Evolutionary conservation across 1,284 basidiomycete genomes (phyloP).

Genomic region (Leccinum huronense): DNA sequence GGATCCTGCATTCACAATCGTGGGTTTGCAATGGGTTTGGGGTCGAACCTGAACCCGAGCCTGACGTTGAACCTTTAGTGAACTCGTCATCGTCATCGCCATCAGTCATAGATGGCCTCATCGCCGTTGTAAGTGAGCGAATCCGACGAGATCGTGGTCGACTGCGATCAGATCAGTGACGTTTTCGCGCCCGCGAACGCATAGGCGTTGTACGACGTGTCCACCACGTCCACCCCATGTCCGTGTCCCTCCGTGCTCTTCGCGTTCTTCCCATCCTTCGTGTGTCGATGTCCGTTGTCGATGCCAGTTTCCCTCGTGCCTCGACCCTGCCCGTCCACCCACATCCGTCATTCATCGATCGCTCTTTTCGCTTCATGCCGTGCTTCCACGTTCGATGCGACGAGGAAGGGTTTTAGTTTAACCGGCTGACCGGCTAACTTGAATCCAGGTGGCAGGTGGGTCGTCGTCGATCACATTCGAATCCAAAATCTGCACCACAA

Average conservation of each 20-base stretch:
- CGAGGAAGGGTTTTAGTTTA: neutral
- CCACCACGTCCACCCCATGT: neutral
- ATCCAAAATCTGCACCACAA: too few relatives aligned
- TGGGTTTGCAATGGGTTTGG: neutral
- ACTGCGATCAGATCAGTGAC: neutral
- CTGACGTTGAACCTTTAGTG: neutral
- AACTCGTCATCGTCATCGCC: neutral
- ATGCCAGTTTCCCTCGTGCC: neutral
- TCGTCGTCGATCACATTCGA: neutral
- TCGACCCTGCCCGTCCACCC: neutral
- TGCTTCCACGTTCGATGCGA: neutral
- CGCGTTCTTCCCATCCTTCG: neutral
- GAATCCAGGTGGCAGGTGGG: neutral
- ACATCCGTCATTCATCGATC: neutral
- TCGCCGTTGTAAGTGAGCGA: neutral
- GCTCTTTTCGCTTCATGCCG: neutral
- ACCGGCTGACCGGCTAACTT: neutral
- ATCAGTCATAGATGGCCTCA: neutral
- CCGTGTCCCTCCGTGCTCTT: neutral
- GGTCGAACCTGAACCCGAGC: neutral
- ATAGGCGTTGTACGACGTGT: neutral
- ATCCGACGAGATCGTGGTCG: neutral
- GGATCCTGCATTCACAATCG: neutral
- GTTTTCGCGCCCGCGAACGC: neutral
- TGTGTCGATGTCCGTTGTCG: neutral